These are phyloP conservation scores for Wickerhamiella pararugosa DNA, from an alignment of 1,139 yeast genomes.

Conservation along the genomic window DNA sequence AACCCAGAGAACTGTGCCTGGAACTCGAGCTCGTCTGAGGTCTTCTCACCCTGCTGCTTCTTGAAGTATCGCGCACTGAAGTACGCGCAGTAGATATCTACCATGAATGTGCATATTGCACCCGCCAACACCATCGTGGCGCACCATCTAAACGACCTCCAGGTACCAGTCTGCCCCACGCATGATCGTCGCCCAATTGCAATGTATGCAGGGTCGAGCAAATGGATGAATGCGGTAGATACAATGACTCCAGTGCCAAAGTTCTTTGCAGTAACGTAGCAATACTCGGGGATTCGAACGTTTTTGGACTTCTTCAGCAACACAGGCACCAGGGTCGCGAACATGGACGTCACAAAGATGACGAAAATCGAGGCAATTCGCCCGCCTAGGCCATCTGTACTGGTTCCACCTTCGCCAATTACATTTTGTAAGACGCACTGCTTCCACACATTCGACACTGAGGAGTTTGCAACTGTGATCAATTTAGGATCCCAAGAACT, in stretches of 20 bases:
- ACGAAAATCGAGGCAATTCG: conserved; percentile 64
- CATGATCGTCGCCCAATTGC: conserved; percentile 34
- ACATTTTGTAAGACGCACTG: conserved; percentile 28
- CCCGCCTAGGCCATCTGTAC: conserved; percentile 40
- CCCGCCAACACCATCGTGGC: conserved; percentile 40
- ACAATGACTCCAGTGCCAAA: conserved; percentile 89
- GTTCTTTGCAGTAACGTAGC: conserved; percentile 58
- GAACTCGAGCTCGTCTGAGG: conserved; percentile 8
- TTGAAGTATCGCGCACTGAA: conserved; percentile 1
- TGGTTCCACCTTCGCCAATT: conserved; percentile 19
- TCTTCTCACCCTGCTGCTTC: not conserved
- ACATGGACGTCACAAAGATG: conserved; percentile 39
- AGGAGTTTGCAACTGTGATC: conserved; percentile 19
- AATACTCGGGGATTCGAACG: conserved; percentile 36
- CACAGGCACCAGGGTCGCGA: conserved; percentile 34
- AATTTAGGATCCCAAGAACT: conserved; percentile 17
- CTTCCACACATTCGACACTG: conserved; percentile 27
- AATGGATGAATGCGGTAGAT: conserved; percentile 78
- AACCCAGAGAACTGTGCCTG: conserved; percentile 34
- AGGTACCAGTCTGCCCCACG: conserved; percentile 34
- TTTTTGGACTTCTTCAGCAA: conserved; percentile 19
- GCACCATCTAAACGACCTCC: conserved; percentile 48
- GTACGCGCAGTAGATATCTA: conserved; percentile 24
- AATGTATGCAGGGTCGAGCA: conserved; percentile 64
- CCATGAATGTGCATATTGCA: conserved; percentile 35